A percentile compares a stretch with the other conserved stretches of the same genome.
Evolutionary conservation across 2,329 filamentous ascomycete genomes (phyloP).

Genomic region (Alternaria gansuensis): DNA sequence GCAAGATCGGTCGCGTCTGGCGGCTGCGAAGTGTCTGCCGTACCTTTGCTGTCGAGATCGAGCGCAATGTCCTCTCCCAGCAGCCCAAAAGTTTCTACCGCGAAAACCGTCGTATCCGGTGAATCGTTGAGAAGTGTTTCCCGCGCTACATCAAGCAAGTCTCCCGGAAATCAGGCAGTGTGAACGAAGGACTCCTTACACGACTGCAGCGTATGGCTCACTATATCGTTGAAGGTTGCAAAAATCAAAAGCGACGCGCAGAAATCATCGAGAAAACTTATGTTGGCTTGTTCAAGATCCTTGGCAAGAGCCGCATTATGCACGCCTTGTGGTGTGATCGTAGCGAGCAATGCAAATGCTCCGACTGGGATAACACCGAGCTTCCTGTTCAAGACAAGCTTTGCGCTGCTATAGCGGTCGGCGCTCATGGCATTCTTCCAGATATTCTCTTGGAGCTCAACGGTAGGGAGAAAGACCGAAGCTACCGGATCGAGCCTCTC

Average conservation of each 20-base stretch:
- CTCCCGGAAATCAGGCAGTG: not conserved
- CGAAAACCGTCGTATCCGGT: not conserved
- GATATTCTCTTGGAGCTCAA: not conserved
- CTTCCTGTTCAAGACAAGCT: not conserved
- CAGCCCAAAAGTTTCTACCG: not conserved
- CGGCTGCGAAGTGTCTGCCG: not conserved
- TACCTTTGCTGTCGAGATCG: not conserved
- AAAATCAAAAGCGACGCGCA: not conserved
- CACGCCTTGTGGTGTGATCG: not conserved
- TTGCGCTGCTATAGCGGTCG: not conserved
- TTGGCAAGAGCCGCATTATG: fast-evolving
- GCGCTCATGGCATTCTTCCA: not conserved
- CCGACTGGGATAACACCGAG: not conserved
- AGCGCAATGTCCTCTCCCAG: not conserved
- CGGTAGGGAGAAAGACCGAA: fast-evolving
- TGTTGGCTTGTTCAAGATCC: not conserved
- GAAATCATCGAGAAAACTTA: not conserved
- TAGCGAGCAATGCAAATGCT: not conserved
- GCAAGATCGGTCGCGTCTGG: not conserved
- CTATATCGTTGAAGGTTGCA: not conserved
- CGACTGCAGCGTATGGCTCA: not conserved
- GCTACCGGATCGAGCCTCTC: not conserved
- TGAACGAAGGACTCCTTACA: not conserved
- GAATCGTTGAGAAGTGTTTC: not conserved
- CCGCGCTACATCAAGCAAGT: not conserved